phyloP scores from a whole-genome alignment of 352 stramenopile species.

The Phytophthora tentaculata region DNA sequence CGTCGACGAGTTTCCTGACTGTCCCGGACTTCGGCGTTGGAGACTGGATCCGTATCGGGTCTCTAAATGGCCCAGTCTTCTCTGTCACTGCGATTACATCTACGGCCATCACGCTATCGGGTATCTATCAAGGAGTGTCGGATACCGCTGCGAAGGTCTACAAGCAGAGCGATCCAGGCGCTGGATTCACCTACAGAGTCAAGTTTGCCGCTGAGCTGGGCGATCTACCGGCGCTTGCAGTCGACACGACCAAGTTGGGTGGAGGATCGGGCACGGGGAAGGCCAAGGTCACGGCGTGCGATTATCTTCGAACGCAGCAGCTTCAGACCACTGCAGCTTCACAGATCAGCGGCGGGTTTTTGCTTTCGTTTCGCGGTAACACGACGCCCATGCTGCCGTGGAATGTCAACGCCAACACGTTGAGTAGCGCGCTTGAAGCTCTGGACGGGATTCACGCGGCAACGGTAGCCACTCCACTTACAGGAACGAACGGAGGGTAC shows the following conservation, averaged over 20 bases:
- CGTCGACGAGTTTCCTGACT: conserved; percentile 58
- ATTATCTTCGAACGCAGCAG: conserved; percentile 83
- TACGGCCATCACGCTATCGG: conserved; percentile 86
- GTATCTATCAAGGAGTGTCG: conserved; percentile 78
- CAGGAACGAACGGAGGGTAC: conserved; percentile 57
- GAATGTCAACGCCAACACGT: conserved; percentile 51
- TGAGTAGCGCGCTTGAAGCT: conserved; percentile 70
- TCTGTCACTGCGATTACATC: conserved; percentile 71
- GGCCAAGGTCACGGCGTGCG: conserved; percentile 85
- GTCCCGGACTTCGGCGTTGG: conserved; percentile 64
- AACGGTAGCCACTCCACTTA: conserved; percentile 43
- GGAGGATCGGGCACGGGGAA: conserved; percentile 6
- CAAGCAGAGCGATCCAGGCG: conserved; percentile 65
- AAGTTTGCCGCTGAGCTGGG: conserved; percentile 79
- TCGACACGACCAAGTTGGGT: conserved; percentile 64
- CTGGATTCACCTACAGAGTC: conserved; percentile 76
- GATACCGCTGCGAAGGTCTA: conserved; percentile 71
- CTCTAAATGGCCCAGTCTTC: conserved; percentile 85
- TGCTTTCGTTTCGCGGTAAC: conserved; percentile 72
- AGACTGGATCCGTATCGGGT: conserved; percentile 94
- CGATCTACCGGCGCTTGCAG: conserved; percentile 57
- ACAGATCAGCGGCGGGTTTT: conserved; percentile 86
- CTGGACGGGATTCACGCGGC: conserved; percentile 81
- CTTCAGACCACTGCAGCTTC: conserved; percentile 58
- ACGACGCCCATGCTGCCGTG: conserved; percentile 78